These are phyloP conservation scores for Penicillium lagena DNA, from an alignment of 495 filamentous ascomycete genomes.

Conservation along the genomic window DNA sequence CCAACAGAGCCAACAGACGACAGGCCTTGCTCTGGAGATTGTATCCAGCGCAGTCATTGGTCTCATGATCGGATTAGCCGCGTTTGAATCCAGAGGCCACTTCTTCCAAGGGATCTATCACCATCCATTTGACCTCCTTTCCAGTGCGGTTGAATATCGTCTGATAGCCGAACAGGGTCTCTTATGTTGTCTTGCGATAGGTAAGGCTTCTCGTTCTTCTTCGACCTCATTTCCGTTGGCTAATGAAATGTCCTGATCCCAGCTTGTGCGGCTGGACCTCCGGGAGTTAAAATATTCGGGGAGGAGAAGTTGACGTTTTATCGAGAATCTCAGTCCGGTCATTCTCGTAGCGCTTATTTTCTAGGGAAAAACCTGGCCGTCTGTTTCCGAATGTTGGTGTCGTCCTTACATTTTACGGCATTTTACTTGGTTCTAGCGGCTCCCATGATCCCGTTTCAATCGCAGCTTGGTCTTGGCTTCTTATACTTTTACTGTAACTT, in stretches of 20 bases:
- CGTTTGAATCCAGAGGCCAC: constrained; percentile 38
- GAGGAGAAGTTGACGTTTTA: constrained; percentile 43
- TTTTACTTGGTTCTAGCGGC: background rate
- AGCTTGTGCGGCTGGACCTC: constrained; percentile 45
- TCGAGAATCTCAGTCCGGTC: constrained; percentile 44
- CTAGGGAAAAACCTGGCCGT: constrained; percentile 47
- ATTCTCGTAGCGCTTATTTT: constrained; percentile 50
- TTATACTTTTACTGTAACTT: constrained; percentile 1
- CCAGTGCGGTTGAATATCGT: constrained; percentile 40
- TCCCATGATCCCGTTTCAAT: background rate
- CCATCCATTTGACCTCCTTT: constrained; percentile 42
- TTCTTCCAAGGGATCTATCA: constrained; percentile 47
- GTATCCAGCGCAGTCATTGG: constrained; percentile 43
- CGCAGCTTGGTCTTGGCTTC: background rate
- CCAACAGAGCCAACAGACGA: constrained; percentile 46
- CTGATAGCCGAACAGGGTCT: constrained; percentile 44
- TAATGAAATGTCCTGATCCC: constrained; percentile 16
- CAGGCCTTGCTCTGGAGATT: constrained; percentile 46
- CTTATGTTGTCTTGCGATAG: constrained; percentile 44
- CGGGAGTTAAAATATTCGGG: constrained; percentile 51
- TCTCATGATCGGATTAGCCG: constrained; percentile 46
- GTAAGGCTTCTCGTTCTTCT: no score
- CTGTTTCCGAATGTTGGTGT: constrained; percentile 38
- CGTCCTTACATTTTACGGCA: constrained; percentile 3
- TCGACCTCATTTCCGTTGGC: background rate